phyloP scores from a whole-genome alignment of 2,329 filamentous ascomycete genomes.

The Fusarium stilboides region DNA sequence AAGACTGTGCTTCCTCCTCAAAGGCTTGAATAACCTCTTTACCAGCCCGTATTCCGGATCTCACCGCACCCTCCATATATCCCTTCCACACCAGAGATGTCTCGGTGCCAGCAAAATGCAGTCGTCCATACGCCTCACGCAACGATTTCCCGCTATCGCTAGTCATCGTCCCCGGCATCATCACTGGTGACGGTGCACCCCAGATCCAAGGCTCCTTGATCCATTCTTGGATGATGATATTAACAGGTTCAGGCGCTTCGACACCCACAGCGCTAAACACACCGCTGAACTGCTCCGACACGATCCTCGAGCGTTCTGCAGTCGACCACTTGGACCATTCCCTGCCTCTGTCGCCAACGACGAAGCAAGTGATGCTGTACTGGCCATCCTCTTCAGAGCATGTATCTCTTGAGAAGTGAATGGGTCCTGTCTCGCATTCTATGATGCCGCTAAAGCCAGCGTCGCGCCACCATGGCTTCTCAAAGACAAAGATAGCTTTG shows the following conservation, averaged over 20 bases:
- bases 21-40: slow-evolving; percentile 35
- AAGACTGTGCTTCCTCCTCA: not conserved
- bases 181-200: slow-evolving; percentile 38
- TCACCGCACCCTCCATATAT: slow-evolving; percentile 48
- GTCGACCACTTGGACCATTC: slow-evolving; percentile 31
- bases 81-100: slow-evolving; percentile 48
- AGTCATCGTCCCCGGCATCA: slow-evolving; percentile 31
- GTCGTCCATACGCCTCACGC: slow-evolving; percentile 48
- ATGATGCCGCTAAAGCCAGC: slow-evolving; percentile 59
- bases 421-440: slow-evolving; percentile 53
- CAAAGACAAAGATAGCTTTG: slow-evolving; percentile 59
- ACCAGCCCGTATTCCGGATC: slow-evolving; percentile 40
- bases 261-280: slow-evolving; percentile 28
- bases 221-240: slow-evolving; percentile 40
- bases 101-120: slow-evolving; percentile 49
- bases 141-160: slow-evolving; percentile 45
- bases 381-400: slow-evolving; percentile 42
- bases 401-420: slow-evolving; percentile 51
- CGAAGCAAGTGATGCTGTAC: slow-evolving; percentile 53
- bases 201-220: slow-evolving; percentile 35
- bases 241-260: slow-evolving; percentile 32
- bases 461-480: slow-evolving; percentile 62
- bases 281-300: slow-evolving; percentile 18
- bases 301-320: slow-evolving; percentile 12
- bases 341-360: slow-evolving; percentile 51